Base-by-base conservation (phyloP, 495 filamentous ascomycete genomes). In the Delitschia confertaspora region DNA sequence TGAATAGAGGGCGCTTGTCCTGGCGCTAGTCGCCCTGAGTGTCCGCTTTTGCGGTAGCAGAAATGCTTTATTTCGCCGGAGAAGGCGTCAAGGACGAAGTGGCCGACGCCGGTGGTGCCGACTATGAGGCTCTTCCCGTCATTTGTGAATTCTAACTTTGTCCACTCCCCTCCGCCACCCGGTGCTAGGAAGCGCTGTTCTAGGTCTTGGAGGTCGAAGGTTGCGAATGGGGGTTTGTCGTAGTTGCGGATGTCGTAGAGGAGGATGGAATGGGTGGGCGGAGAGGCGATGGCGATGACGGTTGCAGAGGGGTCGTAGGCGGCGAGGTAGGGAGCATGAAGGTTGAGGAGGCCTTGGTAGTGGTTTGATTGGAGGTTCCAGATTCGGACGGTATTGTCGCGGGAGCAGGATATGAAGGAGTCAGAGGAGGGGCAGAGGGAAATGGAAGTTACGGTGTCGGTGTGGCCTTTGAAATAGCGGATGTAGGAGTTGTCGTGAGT, bases 401-500 rank as follows among this genome's bases (percentile, higher is more conserved):
- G 75, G 51, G 78, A 80, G 63, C 83, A 88, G 26, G 89, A 95
- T 33, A 99, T 75, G 68, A 96, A 95, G 44, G 82, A 75, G 61
- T 99, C 91, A 47, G 74, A 74, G 19, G 81, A 77, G 0, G 82
- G 82, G 38, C 77, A 78, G 47, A 87, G 65, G 6, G 82, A 69
- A 9, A 99, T 69, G 41, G 68, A 80, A 17, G 88, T 95, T 9
- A 99, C 91, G 17, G 80, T 66, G 14, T 72, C 79, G 19, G 80
- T 80, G 65, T 95, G 91, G 32, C 88, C 91, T 19, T 79, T 76
- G 58, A 96, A 96, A 65, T 99, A 99, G 37, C 93, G 82, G 44
- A 96, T 76, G 58, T 89, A 99, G 21, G 76, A 78, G 65, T 95
- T 94, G 55, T 95, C 89, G 60, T 96, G 93, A 4, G 89, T 84